A percentile compares a stretch with the other conserved stretches of the same genome.
phyloP scores from a whole-genome alignment of 257 asterid species.

The Phtheirospermum japonicum region DNA sequence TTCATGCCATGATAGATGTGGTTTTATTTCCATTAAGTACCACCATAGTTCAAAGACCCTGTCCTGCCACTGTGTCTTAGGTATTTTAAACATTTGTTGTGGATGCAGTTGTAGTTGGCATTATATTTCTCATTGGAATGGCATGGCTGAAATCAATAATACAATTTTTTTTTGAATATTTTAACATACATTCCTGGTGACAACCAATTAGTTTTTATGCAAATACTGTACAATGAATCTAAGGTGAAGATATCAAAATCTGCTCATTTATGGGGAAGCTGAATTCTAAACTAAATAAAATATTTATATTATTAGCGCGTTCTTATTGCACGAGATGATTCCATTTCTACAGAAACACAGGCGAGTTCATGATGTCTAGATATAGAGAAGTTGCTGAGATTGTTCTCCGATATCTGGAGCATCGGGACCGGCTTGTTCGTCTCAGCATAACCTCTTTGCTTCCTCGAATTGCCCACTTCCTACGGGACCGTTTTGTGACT shows the following conservation, averaged over 20 bases:
- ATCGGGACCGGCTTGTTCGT: constrained; percentile 96
- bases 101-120: constrained; percentile 16
- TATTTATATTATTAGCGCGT: constrained; percentile 3
- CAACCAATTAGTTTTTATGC: constrained; percentile 15
- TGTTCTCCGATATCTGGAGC: constrained; percentile 94
- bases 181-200: constrained; percentile 6
- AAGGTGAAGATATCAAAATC: constrained; percentile 6
- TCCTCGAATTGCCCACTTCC: constrained; percentile 97
- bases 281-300: constrained; percentile 8
- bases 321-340: constrained; percentile 22
- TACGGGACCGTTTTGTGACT: constrained; percentile 97
- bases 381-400: constrained; percentile 99
- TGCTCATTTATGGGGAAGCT: no score
- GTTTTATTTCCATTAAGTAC: not conserved
- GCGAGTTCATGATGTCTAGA: constrained; percentile 99
- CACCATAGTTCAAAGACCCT: not conserved
- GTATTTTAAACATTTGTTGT: constrained; percentile 14
- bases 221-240: no score
- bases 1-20: not conserved
- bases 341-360: constrained; percentile 77
- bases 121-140: constrained; percentile 19
- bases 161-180: not conserved
- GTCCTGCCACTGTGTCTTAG: constrained; percentile 11
- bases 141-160: constrained; percentile 1
- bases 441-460: constrained; percentile 98